Conservation (phyloP, 2,329 filamentous ascomycete genomes). For the Aspergillus piperis region DNA sequence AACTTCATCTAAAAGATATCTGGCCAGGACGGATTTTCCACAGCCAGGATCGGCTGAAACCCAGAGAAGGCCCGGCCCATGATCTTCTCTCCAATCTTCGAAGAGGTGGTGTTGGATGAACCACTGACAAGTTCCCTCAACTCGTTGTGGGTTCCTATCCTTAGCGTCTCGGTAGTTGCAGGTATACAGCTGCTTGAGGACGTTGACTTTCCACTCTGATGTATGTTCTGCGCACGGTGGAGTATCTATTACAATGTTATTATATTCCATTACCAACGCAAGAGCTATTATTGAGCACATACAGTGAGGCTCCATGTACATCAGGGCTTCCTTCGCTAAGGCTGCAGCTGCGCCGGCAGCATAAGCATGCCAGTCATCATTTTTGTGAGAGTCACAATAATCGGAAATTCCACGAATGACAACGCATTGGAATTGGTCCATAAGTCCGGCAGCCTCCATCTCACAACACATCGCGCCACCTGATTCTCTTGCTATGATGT, state of each 20-base stretch:
- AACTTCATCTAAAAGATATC: constrained; percentile 18
- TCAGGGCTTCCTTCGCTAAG: not conserved
- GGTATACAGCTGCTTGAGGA: not conserved
- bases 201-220: not conserved
- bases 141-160: not conserved
- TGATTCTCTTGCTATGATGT: not conserved
- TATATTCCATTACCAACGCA: too few relatives aligned
- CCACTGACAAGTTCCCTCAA: constrained; percentile 34
- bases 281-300: not conserved
- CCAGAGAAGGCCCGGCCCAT: constrained; percentile 25
- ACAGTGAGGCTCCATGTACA: not conserved
- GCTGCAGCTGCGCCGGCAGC: constrained; percentile 12
- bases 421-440: constrained; percentile 15
- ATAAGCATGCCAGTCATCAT: constrained; percentile 6
- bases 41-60: constrained; percentile 32
- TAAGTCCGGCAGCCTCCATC: constrained; percentile 14
- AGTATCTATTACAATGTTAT: not conserved
- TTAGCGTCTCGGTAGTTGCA: not conserved
- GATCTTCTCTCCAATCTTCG: constrained; percentile 23
- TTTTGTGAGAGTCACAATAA: constrained; percentile 18
- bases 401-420: constrained; percentile 21
- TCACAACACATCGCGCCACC: constrained; percentile 5
- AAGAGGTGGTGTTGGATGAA: constrained; percentile 30
- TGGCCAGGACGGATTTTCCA: constrained; percentile 31
- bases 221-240: not conserved